Evolutionary conservation across 345 rosid species (phyloP).

Genomic region (Heritiera littoralis): DNA sequence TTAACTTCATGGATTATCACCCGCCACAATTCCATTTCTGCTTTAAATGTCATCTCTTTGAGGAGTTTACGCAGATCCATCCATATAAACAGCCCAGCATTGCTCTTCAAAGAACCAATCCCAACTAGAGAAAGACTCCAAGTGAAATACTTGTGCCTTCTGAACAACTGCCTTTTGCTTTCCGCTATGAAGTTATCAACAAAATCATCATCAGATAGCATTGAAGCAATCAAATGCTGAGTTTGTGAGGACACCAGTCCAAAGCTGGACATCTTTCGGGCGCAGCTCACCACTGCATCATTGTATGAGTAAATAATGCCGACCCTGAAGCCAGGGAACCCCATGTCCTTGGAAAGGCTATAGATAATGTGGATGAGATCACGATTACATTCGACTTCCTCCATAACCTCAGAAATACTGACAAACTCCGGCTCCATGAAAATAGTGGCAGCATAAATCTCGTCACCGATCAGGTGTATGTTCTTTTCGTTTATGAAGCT

Average conservation of each 20-base stretch:
- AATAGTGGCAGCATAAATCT: conserved; percentile 84
- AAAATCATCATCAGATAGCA: conserved; percentile 76
- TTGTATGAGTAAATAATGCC: conserved; percentile 92
- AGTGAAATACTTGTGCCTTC: conserved; percentile 54
- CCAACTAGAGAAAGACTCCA: conserved; percentile 54
- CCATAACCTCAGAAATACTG: conserved; percentile 70
- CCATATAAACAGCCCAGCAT: conserved; percentile 80
- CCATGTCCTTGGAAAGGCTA: conserved; percentile 95
- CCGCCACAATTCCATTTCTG: conserved; percentile 63
- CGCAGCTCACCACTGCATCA: conserved; percentile 60
- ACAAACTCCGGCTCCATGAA: conserved; percentile 54
- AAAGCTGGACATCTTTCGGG: conserved; percentile 92
- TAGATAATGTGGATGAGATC: conserved; percentile 78
- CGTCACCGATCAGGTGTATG: conserved; percentile 83
- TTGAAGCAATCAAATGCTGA: conserved; percentile 68
- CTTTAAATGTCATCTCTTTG: conserved; percentile 49
- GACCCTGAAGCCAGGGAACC: conserved; percentile 84
- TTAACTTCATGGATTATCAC: conserved; percentile 78
- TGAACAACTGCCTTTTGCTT: conserved; percentile 51
- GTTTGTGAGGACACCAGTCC: conserved; percentile 90
- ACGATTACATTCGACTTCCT: conserved; percentile 51
- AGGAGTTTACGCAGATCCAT: conserved; percentile 73
- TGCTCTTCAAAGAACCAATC: conserved; percentile 65
- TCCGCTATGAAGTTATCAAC: conserved; percentile 51
- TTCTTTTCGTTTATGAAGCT: conserved; percentile 71